These are phyloP conservation scores for Aspergillus sclerotialis DNA, from an alignment of 2,329 filamentous ascomycete species.

Conservation along the genomic window DNA sequence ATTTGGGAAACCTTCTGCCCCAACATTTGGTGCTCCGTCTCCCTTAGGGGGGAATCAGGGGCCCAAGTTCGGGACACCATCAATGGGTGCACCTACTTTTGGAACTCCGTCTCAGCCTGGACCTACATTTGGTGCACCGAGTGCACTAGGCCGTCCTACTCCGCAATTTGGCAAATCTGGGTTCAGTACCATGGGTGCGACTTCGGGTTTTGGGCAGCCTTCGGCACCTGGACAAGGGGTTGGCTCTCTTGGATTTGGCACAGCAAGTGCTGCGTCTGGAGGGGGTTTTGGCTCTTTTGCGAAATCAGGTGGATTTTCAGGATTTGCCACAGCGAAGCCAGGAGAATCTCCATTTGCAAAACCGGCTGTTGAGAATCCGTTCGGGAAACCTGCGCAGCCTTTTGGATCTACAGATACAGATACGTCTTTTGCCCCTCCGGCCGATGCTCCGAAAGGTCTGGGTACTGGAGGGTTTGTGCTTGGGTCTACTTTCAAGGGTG, in stretches of 20 bases:
- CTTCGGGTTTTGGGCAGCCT: slow-evolving; percentile 24
- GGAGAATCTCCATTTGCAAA: slow-evolving; percentile 22
- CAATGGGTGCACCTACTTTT: slow-evolving; percentile 25
- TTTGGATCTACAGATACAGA: slow-evolving; percentile 19
- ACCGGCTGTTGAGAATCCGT: slow-evolving; percentile 12
- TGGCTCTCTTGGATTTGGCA: slow-evolving; percentile 14
- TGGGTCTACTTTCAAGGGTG: slow-evolving; percentile 39
- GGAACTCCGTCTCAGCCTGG: slow-evolving; percentile 23
- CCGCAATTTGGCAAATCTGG: slow-evolving; percentile 28
- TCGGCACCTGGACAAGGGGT: slow-evolving; percentile 19
- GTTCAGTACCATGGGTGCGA: slow-evolving; percentile 16
- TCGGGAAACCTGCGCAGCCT: slow-evolving; percentile 13
- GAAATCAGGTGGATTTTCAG: slow-evolving; percentile 16
- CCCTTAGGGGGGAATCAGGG: slow-evolving; percentile 15
- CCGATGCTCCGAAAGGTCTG: slow-evolving; percentile 18
- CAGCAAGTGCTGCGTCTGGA: slow-evolving; percentile 12
- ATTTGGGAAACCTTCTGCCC: slow-evolving; percentile 21
- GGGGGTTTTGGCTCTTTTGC: slow-evolving; percentile 31
- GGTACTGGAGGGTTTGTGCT: slow-evolving; percentile 31
- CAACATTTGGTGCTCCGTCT: slow-evolving; percentile 23
- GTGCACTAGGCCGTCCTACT: slow-evolving; percentile 21
- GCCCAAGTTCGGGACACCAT: slow-evolving; percentile 24
- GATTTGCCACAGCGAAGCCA: slow-evolving; percentile 17
- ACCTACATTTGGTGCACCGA: slow-evolving; percentile 28
- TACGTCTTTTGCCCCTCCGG: slow-evolving; percentile 21